These are phyloP conservation scores for Cymbopogon flexuosus DNA, from an alignment of 202 grass and related monocot genomes.

Conservation along the genomic window DNA sequence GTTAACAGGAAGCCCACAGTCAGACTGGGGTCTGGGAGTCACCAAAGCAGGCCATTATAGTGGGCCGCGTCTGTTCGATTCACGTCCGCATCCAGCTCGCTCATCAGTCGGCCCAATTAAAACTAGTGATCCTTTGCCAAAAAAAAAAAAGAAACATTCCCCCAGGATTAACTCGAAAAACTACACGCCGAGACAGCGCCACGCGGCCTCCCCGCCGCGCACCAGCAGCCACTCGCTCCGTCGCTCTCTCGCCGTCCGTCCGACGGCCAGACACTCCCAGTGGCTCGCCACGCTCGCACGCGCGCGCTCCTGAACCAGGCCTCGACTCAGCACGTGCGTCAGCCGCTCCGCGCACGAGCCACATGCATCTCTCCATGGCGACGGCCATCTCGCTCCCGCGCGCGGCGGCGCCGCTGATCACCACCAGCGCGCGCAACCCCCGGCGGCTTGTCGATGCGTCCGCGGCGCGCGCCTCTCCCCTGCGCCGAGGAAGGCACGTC, in stretches of 20 bases:
- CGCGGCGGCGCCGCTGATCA: neutral
- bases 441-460: neutral
- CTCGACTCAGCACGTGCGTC: neutral
- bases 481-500: neutral
- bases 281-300: neutral
- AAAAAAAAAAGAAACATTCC: no score
- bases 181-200: conserved; percentile 4
- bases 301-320: neutral
- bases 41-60: no score
- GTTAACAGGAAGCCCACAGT: no score
- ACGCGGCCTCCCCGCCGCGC: neutral
- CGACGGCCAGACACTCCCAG: no score
- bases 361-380: conserved; percentile 34
- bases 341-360: neutral
- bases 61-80: neutral
- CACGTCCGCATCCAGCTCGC: neutral
- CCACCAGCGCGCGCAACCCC: neutral
- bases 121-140: no score
- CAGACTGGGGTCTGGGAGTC: no score
- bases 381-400: conserved; percentile 11
- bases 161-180: neutral
- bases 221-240: neutral
- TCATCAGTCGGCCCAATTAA: neutral
- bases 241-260: neutral
- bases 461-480: neutral